Evolutionary conservation across 139 green algal genomes (phyloP).

Genomic region (Spirogloea muscicola): DNA sequence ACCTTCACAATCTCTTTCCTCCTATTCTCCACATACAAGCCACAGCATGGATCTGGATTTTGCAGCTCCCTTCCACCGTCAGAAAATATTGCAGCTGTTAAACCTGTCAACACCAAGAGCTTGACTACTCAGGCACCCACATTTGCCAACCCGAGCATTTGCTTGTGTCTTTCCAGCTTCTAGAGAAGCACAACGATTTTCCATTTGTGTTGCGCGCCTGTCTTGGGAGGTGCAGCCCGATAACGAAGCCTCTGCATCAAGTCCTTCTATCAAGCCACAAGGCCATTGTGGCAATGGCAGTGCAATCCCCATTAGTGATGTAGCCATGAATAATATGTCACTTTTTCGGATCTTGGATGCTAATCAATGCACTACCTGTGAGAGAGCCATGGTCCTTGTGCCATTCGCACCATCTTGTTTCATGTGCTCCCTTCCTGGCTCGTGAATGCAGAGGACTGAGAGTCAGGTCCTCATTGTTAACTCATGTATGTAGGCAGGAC

Average conservation of each 20-base stretch:
- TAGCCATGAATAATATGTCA: background rate
- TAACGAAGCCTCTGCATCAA: too few species aligned
- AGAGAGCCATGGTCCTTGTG: constrained; percentile 47
- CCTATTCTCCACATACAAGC: constrained; percentile 38
- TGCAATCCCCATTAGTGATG: too few species aligned
- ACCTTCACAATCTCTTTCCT: constrained; percentile 8
- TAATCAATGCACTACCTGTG: too few species aligned
- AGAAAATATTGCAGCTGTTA: constrained; percentile 21
- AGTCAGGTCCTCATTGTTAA: too few species aligned
- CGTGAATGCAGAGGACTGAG: too few species aligned
- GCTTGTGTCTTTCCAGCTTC: background rate
- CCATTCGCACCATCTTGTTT: constrained; percentile 42
- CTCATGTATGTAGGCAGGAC: too few species aligned
- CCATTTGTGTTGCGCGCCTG: too few species aligned
- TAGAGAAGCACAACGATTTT: background rate
- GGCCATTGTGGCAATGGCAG: too few species aligned
- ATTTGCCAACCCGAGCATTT: background rate
- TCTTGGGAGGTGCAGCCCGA: too few species aligned
- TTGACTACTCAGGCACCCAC: background rate
- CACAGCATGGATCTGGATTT: constrained; percentile 31
- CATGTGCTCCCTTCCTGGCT: too few species aligned
- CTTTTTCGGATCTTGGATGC: too few species aligned
- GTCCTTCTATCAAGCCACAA: too few species aligned
- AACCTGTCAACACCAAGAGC: background rate
- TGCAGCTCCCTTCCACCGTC: constrained; percentile 20